Percentiles rank a stretch among this genome's conserved stretches.
These are phyloP conservation scores for Hirschioporus abietinus DNA, from an alignment of 768 basidiomycete species.

Conservation along the genomic window DNA sequence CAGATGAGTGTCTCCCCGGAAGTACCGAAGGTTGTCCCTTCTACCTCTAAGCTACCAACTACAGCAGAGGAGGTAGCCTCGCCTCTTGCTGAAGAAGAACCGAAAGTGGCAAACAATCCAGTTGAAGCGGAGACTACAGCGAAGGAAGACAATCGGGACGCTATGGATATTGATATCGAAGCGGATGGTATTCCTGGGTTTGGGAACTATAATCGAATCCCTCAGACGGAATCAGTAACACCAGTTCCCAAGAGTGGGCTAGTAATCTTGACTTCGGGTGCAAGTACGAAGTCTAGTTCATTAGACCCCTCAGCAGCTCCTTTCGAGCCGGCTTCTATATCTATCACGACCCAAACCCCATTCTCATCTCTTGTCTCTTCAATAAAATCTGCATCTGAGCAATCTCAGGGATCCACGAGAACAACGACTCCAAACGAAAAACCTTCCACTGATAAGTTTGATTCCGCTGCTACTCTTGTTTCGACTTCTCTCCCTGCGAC, in stretches of 20 bases:
- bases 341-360: background rate
- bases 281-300: background rate
- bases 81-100: background rate
- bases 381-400: too few species aligned
- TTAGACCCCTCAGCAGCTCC: background rate
- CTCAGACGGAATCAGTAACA: background rate
- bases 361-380: background rate
- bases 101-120: background rate
- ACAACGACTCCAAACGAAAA: conserved; percentile 5
- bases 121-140: background rate
- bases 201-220: conserved; percentile 6
- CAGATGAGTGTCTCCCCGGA: background rate
- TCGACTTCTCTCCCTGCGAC: conserved; percentile 3
- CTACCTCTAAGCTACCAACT: background rate
- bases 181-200: conserved; percentile 16
- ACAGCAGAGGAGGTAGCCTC: background rate
- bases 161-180: conserved; percentile 5
- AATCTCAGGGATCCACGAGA: conserved; percentile 3
- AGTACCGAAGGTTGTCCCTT: background rate
- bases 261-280: background rate
- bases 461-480: conserved; percentile 9
- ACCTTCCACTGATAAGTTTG: conserved; percentile 1
- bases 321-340: background rate
- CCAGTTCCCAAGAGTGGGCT: background rate
- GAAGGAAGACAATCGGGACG: background rate